A percentile compares a stretch with the other conserved stretches of the same genome.
Conservation (phyloP, 768 basidiomycete species). For the Paxillus ammoniavirescens region DNA sequence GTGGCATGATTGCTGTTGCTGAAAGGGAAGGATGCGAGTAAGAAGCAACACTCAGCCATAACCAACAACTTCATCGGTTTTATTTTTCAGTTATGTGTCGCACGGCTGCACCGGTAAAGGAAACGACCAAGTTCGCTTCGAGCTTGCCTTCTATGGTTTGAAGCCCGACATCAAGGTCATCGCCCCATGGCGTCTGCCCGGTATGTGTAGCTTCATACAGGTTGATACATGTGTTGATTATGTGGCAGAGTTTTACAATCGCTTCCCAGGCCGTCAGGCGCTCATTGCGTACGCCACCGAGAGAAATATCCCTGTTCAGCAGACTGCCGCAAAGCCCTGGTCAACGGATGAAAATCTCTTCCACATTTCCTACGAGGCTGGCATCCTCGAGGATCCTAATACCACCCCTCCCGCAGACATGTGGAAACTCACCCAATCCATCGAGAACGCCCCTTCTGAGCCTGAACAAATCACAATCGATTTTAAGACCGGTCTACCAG, state of each 20-base stretch:
- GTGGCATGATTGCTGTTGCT: constrained; percentile 96
- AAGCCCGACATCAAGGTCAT: constrained; percentile 99
- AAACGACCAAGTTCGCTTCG: constrained; percentile 99
- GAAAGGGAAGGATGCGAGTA: constrained; percentile 94
- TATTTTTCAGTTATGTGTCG: constrained; percentile 71
- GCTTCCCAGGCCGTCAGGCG: constrained; percentile 93
- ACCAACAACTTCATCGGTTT: not conserved
- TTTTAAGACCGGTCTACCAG: constrained; percentile 84
- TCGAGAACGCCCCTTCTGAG: constrained; percentile 74
- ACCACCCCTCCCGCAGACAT: constrained; percentile 92
- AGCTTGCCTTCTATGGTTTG: constrained; percentile 97
- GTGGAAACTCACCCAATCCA: constrained; percentile 95
- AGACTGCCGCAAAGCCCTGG: constrained; percentile 97
- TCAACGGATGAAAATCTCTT: constrained; percentile 99
- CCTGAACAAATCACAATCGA: constrained; percentile 85
- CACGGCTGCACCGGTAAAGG: constrained; percentile 99
- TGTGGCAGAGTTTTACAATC: constrained; percentile 87
- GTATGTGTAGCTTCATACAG: constrained; percentile 36
- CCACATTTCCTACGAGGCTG: constrained; percentile 99
- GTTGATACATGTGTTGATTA: not conserved
- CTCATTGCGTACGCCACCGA: constrained; percentile 87
- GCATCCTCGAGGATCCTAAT: constrained; percentile 97
- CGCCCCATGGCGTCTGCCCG: constrained; percentile 96
- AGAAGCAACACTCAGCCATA: constrained; percentile 28
- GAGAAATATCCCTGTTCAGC: constrained; percentile 88